Evolutionary conservation across 2,329 filamentous ascomycete species (phyloP), one percentile per base, ranked within the genome.

Genomic region (Harringtonia lauricola): DNA sequence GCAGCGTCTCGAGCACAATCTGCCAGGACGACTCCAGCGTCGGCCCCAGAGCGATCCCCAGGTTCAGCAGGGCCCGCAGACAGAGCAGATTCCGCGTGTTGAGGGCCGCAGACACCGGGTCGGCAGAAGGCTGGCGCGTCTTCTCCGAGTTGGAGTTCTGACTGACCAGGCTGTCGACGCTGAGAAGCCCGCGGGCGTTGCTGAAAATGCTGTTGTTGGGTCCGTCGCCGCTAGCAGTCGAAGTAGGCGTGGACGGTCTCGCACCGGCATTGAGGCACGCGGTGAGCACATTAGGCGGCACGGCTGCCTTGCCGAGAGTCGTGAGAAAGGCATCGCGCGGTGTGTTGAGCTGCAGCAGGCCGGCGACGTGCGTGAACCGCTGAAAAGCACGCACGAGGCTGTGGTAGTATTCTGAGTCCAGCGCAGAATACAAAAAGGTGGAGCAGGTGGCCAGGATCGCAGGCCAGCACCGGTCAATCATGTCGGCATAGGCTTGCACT

Each of bases 321-420:
- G 92, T 96, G 29, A 98, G 69, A 55, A 98, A 94, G 1, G 92
- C 92, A 68, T 98, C 92, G 51, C 92, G 74, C 1, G 92, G 89
- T 0, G 90, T 95, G 13, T 74, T 69, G 10, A 96, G 74, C 49
- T 89, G 80, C 9, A 98, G 65, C 38, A 98, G 69, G 6, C 92
- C 94, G 33, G 92, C 87, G 3, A 96, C 90, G 58, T 98, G 94
- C 1, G 92, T 85, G 55, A 98, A 86, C 51, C 94, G 88, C 55
- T 98, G 92, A 53, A 96, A 94, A 0, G 90, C 86, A 51, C 92
- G 78, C 21, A 98, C 90, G 2, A 98, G 68, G 10, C 83, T 79
- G 52, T 95, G 89, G 55, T 96, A 98, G 54, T 92, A 95, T 42
- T 95, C 88, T 1, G 86, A 83, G 58, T 98, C 92, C 4, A 98